phyloP scores from a whole-genome alignment of 2,329 filamentous ascomycete genomes.

The Incumbomyces delicatus region DNA sequence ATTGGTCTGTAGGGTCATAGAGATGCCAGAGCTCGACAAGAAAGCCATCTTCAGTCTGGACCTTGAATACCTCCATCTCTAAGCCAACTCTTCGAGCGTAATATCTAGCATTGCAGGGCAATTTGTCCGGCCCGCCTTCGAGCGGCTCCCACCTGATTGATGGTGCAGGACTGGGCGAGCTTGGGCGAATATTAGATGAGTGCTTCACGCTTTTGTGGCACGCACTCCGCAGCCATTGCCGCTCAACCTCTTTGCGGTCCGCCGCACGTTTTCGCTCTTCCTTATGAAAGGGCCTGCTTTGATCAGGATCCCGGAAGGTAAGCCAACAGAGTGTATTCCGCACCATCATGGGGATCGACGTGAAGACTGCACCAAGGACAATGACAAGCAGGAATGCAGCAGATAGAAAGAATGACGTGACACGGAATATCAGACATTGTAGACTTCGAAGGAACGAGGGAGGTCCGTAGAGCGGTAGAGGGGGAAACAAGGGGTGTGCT shows the following conservation, averaged over 20 bases:
- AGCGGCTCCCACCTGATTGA: slow-evolving; percentile 54
- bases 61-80: slow-evolving; percentile 70
- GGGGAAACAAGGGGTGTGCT: slow-evolving; percentile 75
- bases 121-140: slow-evolving; percentile 69
- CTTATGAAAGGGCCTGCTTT: slow-evolving; percentile 56
- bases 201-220: slow-evolving; percentile 27
- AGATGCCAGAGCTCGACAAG: slow-evolving; percentile 83
- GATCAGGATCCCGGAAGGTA: slow-evolving; percentile 51
- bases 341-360: slow-evolving; percentile 48
- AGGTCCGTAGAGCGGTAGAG: slow-evolving; percentile 70
- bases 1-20: slow-evolving; percentile 70
- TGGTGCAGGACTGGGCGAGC: not conserved
- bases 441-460: slow-evolving; percentile 54
- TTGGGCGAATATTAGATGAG: slow-evolving; percentile 24
- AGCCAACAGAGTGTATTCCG: slow-evolving; percentile 43
- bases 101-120: slow-evolving; percentile 70
- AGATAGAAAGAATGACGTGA: slow-evolving; percentile 65
- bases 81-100: slow-evolving; percentile 82
- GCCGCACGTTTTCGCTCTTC: slow-evolving; percentile 58
- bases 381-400: slow-evolving; percentile 67
- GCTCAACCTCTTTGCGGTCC: slow-evolving; percentile 48
- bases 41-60: slow-evolving; percentile 91
- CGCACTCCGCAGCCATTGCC: slow-evolving; percentile 49
- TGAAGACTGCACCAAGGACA: slow-evolving; percentile 62
- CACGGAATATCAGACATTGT: slow-evolving; percentile 56